A percentile compares a stretch with the other conserved stretches of the same genome.
phyloP scores from a whole-genome alignment of 2,329 filamentous ascomycete species.

The Cordyceps militaris region DNA sequence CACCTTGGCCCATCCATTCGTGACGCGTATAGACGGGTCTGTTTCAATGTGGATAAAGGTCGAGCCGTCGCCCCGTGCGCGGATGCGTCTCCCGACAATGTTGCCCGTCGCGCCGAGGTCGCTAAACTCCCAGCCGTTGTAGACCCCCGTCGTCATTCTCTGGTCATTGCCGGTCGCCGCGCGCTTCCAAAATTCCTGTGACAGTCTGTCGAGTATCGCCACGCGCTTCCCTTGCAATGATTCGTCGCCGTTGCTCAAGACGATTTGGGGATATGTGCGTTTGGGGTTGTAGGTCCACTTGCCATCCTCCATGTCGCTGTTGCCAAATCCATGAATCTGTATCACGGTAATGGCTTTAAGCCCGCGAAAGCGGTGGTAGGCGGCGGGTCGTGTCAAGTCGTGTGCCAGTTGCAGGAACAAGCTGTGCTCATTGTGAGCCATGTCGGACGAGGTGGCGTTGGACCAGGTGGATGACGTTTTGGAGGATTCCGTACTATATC shows the following conservation, averaged over 20 bases:
- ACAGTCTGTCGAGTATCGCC: neutral
- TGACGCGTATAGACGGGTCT: constrained; percentile 4
- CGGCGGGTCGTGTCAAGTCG: constrained; percentile 1
- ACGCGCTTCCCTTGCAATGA: constrained; percentile 1
- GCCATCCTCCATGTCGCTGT: constrained; percentile 5
- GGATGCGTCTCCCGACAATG: neutral
- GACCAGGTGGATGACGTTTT: neutral
- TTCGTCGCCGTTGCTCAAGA: constrained; percentile 5
- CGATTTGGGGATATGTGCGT: constrained; percentile 4
- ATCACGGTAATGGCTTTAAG: neutral
- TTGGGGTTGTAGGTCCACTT: constrained; percentile 5
- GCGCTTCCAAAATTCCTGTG: constrained; percentile 6
- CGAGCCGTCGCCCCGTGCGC: neutral
- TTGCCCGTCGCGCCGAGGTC: constrained; percentile 5
- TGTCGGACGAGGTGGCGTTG: constrained; percentile 3
- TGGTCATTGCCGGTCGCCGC: neutral
- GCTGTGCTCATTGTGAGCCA: constrained; percentile 7
- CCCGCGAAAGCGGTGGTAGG: neutral
- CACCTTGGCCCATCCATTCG: neutral
- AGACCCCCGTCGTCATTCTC: constrained; percentile 7
- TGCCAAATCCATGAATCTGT: constrained; percentile 7
- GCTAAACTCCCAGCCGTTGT: constrained; percentile 5
- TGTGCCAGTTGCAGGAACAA: constrained; percentile 5
- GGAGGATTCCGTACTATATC: neutral
- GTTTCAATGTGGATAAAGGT: constrained; percentile 7